Base-by-base conservation (phyloP, 495 filamentous ascomycete species). In the Penicillium canescens region DNA sequence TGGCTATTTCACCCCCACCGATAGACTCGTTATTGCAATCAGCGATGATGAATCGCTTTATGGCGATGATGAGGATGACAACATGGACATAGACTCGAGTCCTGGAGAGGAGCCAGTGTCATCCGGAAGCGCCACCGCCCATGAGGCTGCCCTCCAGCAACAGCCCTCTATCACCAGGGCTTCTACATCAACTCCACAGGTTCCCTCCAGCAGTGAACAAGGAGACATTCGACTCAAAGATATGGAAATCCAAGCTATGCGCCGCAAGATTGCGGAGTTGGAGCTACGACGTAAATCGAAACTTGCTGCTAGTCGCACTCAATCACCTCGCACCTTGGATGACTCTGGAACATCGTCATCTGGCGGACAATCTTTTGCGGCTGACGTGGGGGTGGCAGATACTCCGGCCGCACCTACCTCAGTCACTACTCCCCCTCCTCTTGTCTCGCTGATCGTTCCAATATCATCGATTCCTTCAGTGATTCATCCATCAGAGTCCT, bases 201-300 rank as follows among this genome's bases (percentile, higher is more conserved):
- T 62, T 2, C 52, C 67, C 40, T 52, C 53, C 14, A 66, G 64
- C 31, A 65, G 65, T 35, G 75, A 78, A 38, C 60, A 70, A 42
- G 82, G 85, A 31, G 79, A 86, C 42, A 77, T 96, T 8, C 78
- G 82, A 44, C 59, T 63, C 20, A 88, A 86, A 60, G 81, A 89
- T 50, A 76, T 82, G 54, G 81, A 86, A 53, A 93, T 96, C 44
- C 81, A 89, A 64, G 78, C 79, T 36, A 82, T 92, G 76, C 89
- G 83, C 56, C 81, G 81, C 64, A 86, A 79, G 50, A 93, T 96
- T 65, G 88, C 86, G 13, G 86, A 91, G 61, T 78, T 85, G 34
- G 89, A 95, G 66, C 80, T 87, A 31, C 82, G 79, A 52, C 84
- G 82, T 54, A 84, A 84, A 66, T 73, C 74, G 34, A 84, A 79